Base-by-base conservation (phyloP, 2,329 filamentous ascomycete species). In the Trichophyton verrucosum region DNA sequence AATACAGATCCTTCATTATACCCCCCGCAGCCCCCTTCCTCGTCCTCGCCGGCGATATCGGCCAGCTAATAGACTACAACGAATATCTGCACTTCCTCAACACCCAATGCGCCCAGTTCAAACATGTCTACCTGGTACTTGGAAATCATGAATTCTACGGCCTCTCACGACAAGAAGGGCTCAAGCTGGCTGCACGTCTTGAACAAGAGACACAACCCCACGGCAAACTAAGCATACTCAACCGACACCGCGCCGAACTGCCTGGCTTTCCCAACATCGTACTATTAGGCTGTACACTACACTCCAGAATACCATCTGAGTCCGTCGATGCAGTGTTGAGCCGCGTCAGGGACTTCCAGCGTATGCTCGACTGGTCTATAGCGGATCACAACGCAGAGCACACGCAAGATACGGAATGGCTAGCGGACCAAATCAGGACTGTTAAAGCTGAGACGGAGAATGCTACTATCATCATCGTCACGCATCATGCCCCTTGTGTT, bases 251-350 rank as follows among this genome's bases (percentile, higher is more conserved):
- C 38, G 47, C 17, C 11, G 47, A 53, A 15, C 47, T 53, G 1
- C 30, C 30, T 24, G 36, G 53, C 9, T 38, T 20, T 17, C n/a
- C 60, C 33, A 59, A 62, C 17, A 59, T 82, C 38, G 79, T 77
- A 2, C 67, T 84, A 3, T 66, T 84, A 2, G 82, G 82, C 7
- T 82, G 80, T 65, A 82, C 81, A 1, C 71, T 84, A 0, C 82
- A 81, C 77, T 82, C 80, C 2, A 63, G 68, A 0, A 76, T 85
- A n/a, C 73, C 77, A 0, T 65, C 73, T 0, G 68, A 73, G 2
- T 72, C 72, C 7, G 68, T 67, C 15, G 65, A 67, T 0, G 66
- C 74, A 1, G 77, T 84, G n/a, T 55, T 70, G 38, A 66, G 68
- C 38, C 77, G 73, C 61, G 72, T 83, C 27, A 77, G 74, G 17